Conservation (phyloP, 2,329 filamentous ascomycete species). For the Chlorencoelia australis region DNA sequence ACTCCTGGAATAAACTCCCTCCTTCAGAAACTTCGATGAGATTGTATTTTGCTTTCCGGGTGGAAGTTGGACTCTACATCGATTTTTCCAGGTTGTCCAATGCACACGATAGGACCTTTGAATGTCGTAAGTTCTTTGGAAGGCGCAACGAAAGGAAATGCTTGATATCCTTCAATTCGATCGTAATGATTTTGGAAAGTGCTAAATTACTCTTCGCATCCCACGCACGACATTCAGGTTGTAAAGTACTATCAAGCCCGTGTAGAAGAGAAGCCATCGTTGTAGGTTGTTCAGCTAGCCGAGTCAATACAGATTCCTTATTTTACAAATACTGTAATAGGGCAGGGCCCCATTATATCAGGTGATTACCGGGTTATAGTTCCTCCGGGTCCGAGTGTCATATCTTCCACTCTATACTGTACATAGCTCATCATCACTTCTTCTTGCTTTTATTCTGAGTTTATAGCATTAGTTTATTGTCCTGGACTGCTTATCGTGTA, state of each 20-base stretch:
- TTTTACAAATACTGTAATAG: too few species aligned
- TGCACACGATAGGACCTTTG: conserved; percentile 22
- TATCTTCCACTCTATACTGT: too few species aligned
- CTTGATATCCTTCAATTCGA: not conserved
- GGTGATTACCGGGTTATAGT: too few species aligned
- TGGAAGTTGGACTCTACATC: conserved; percentile 37
- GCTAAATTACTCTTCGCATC: not conserved
- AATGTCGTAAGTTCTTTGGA: too few species aligned
- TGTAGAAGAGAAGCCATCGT: not conserved
- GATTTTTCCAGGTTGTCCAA: conserved; percentile 33
- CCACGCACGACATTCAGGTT: not conserved
- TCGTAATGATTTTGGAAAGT: not conserved
- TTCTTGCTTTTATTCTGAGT: too few species aligned
- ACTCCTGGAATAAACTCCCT: conserved; percentile 29
- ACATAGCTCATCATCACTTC: too few species aligned
- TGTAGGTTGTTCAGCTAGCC: not conserved
- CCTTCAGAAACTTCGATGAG: conserved; percentile 38
- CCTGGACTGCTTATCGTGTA: too few species aligned
- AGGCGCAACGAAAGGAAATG: not conserved
- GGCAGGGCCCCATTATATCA: too few species aligned
- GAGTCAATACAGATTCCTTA: too few species aligned
- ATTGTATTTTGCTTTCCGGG: conserved; percentile 29
- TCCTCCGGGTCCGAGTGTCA: too few species aligned
- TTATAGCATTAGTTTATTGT: too few species aligned
- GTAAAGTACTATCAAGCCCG: not conserved